A percentile compares a stretch with the other conserved stretches of the same genome.
These are phyloP conservation scores for Brassica carinata DNA, from an alignment of 345 rosid genomes.

Conservation along the genomic window DNA sequence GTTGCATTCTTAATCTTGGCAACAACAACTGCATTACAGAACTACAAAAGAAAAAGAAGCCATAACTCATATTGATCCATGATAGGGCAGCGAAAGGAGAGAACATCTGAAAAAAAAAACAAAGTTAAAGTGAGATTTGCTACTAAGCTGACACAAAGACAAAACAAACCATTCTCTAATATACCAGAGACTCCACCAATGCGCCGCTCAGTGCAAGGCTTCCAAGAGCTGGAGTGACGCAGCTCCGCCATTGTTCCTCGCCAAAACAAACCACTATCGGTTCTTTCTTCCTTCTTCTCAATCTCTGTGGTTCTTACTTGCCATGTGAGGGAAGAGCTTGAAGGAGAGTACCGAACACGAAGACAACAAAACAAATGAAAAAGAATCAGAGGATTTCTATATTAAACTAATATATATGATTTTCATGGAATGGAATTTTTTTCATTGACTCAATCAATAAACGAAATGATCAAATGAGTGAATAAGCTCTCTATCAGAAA, in stretches of 20 bases:
- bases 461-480: too few relatives aligned
- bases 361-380: too few relatives aligned
- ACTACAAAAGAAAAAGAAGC: slow-evolving; percentile 59
- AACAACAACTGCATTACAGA: slow-evolving; percentile 99
- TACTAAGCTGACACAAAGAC: slow-evolving; percentile 1
- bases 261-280: too few relatives aligned
- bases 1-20: slow-evolving; percentile 99
- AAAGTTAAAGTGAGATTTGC: slow-evolving; percentile 18
- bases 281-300: background rate
- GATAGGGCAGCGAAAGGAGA: slow-evolving; percentile 3
- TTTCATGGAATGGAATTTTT: too few relatives aligned
- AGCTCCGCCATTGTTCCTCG: slow-evolving; percentile 91
- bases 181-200: slow-evolving; percentile 72
- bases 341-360: too few relatives aligned
- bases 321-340: too few relatives aligned
- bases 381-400: too few relatives aligned
- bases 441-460: too few relatives aligned
- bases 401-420: too few relatives aligned
- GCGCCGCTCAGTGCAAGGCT: slow-evolving; percentile 95
- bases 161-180: background rate
- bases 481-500: too few relatives aligned
- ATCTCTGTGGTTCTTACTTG: background rate
- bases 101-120: slow-evolving; percentile 61
- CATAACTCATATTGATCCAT: too few relatives aligned
- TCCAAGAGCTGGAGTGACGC: slow-evolving; percentile 98